A percentile compares a stretch with the other conserved stretches of the same genome.
phyloP scores from a whole-genome alignment of 108 stramenopile genomes.

The Conticribra guillardii region DNA sequence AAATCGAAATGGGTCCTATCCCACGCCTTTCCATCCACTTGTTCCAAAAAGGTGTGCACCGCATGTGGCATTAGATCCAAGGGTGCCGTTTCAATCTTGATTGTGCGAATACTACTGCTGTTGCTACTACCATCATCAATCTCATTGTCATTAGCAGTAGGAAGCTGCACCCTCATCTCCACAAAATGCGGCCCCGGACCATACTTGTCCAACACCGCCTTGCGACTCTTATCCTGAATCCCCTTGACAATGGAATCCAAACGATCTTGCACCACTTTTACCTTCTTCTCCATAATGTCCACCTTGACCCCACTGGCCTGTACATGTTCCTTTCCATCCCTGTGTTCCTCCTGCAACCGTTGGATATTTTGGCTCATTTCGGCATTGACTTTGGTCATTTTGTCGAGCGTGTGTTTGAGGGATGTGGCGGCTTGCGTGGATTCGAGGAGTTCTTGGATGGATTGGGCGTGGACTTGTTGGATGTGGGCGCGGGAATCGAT shows the following conservation, averaged over 20 bases:
- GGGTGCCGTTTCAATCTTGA: slow-evolving; percentile 67
- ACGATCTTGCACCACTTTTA: slow-evolving; percentile 4
- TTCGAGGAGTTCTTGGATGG: not conserved
- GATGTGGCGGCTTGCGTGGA: not conserved
- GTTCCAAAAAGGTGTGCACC: slow-evolving; percentile 74
- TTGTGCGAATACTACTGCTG: slow-evolving; percentile 29
- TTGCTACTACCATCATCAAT: too few species aligned
- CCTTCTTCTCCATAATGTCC: not conserved
- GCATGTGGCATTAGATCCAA: slow-evolving; percentile 73
- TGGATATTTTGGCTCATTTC: slow-evolving; percentile 8
- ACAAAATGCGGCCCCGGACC: slow-evolving; percentile 72
- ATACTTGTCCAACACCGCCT: slow-evolving; percentile 29
- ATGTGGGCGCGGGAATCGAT: slow-evolving; percentile 7
- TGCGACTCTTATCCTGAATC: slow-evolving; percentile 14
- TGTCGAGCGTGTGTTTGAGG: slow-evolving; percentile 17
- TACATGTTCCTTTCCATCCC: not conserved
- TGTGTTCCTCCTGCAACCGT: slow-evolving; percentile 3
- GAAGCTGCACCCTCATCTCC: slow-evolving; percentile 44
- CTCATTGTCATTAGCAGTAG: slow-evolving; percentile 7
- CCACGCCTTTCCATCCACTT: slow-evolving; percentile 68
- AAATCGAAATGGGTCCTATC: slow-evolving; percentile 70
- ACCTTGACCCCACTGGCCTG: not conserved
- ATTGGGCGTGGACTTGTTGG: not conserved
- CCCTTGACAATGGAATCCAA: slow-evolving; percentile 1
- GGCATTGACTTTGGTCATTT: slow-evolving; percentile 22